Evolutionary conservation across 371 early-diverging fungal genomes (phyloP).

Genomic region (Catenaria anguillulae): DNA sequence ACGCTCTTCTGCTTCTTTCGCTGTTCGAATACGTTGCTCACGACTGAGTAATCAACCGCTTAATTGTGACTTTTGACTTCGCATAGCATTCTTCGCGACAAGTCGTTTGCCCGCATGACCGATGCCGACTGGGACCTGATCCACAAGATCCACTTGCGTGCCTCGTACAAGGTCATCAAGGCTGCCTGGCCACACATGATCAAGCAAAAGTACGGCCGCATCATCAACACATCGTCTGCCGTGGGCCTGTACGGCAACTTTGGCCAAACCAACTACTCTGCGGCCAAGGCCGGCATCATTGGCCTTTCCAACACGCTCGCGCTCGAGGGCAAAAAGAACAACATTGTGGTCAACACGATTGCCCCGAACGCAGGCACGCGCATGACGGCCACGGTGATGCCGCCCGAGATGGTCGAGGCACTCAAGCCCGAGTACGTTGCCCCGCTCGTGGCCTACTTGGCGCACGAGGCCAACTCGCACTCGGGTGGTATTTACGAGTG

Average conservation of each 20-base stretch:
- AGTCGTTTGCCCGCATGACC: conserved; percentile 47
- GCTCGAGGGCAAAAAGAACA: conserved; percentile 47
- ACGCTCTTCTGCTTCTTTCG: no score
- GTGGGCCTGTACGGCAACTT: conserved; percentile 98
- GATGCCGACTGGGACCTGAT: conserved; percentile 59
- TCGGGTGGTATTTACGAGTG: conserved; percentile 55
- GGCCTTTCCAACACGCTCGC: conserved; percentile 58
- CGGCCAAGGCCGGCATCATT: conserved; percentile 57
- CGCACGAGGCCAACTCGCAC: conserved; percentile 35
- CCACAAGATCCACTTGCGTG: conserved; percentile 48
- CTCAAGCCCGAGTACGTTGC: conserved; percentile 67
- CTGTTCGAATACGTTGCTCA: no score
- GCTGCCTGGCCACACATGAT: conserved; percentile 59
- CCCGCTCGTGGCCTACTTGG: conserved; percentile 52
- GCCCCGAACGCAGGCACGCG: conserved; percentile 64
- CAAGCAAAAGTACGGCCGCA: conserved; percentile 55
- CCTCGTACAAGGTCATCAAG: conserved; percentile 49
- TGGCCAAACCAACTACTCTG: conserved; percentile 93
- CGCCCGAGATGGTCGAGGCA: conserved; percentile 58
- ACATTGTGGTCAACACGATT: conserved; percentile 54
- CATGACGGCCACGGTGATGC: conserved; percentile 68
- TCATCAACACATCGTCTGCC: conserved; percentile 73
- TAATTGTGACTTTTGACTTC: no score
- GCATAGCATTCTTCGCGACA: conserved; percentile 62
- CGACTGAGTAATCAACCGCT: no score